These are phyloP conservation scores for Torrubiella hemipterigena DNA, from an alignment of 2,329 filamentous ascomycete species.

Conservation along the genomic window DNA sequence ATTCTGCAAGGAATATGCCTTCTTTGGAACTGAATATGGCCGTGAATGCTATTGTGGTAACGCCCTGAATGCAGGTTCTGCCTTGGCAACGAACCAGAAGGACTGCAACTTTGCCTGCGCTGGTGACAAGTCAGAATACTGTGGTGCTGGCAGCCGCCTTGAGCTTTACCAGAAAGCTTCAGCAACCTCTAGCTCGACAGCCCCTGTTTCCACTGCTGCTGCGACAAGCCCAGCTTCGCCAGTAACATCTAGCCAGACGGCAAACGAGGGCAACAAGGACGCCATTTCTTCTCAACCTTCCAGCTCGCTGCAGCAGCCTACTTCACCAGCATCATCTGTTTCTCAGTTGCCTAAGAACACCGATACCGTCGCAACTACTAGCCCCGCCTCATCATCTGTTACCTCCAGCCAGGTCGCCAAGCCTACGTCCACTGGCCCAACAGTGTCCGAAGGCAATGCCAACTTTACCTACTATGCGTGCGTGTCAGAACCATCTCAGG, in stretches of 20 bases:
- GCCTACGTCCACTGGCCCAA: conserved; percentile 13
- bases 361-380: not conserved
- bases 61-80: conserved; percentile 14
- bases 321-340: conserved; percentile 2
- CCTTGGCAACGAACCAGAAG: conserved; percentile 14
- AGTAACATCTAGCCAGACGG: conserved; percentile 2
- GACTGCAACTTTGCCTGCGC: conserved; percentile 21
- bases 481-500: conserved; percentile 18
- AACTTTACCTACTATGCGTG: conserved; percentile 26
- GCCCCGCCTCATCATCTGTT: not conserved
- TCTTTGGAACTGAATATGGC: conserved; percentile 23
- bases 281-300: conserved; percentile 1
- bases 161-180: conserved; percentile 16
- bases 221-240: not conserved
- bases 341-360: not conserved
- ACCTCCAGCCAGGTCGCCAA: conserved; percentile 8
- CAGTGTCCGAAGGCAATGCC: conserved; percentile 19
- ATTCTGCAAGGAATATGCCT: conserved; percentile 17
- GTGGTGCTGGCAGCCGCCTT: conserved; percentile 20
- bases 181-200: not conserved
- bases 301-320: conserved; percentile 1
- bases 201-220: not conserved
- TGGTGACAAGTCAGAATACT: conserved; percentile 19
- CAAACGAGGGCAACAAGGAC: not conserved
- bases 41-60: conserved; percentile 27